Base-by-base conservation (phyloP, 371 early-diverging fungal genomes). In the Neoconidiobolus thromboides region DNA sequence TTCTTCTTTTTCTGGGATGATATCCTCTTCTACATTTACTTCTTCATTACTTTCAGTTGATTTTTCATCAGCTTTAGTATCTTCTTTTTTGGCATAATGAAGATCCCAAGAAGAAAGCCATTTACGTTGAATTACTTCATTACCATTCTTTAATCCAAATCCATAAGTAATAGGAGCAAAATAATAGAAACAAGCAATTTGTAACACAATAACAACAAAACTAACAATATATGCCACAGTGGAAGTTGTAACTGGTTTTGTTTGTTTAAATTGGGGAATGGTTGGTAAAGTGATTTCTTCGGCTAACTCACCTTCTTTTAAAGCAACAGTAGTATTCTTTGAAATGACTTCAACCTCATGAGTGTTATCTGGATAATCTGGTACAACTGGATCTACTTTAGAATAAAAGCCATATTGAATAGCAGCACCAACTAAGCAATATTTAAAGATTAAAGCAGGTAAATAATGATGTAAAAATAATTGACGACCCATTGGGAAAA, bases 401-500 rank as follows among this genome's bases (percentile, higher is more conserved):
- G 76, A 72, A 12, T 80, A 62, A 65, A 77, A 79, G 58, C 80
- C 71, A 60, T 80, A 85, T 47, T 84, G 80, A 65, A 77, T 85
- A 15, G 80, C 71, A 2, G 74, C 76, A 5, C 78, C 87, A 37
- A 83, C 49, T 3, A 86, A 64, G 65, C 92, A 76, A 68, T 93
- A 90, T 49, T 80, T 77, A 66, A 87, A 76, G 43, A 87, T 76
- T 1, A 86, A 77, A 5, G 91, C 86, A 0, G 97, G 97, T 41
- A 96, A 73, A 68, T 98, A 99, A 71, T 99, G 99, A 73, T 97
- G 99, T 57, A 97, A 71, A 72, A 96, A 99, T 12, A 97, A 74
- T 40, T 88, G 82, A 52, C 99, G 83, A 10, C 92, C 95, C 89
- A 95, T 90, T 54, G 87, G 62, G 73, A 93, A 95, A 77, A 97